phyloP scores from a whole-genome alignment of 129 eudicot genomes.

The Saussurea involucrata region DNA sequence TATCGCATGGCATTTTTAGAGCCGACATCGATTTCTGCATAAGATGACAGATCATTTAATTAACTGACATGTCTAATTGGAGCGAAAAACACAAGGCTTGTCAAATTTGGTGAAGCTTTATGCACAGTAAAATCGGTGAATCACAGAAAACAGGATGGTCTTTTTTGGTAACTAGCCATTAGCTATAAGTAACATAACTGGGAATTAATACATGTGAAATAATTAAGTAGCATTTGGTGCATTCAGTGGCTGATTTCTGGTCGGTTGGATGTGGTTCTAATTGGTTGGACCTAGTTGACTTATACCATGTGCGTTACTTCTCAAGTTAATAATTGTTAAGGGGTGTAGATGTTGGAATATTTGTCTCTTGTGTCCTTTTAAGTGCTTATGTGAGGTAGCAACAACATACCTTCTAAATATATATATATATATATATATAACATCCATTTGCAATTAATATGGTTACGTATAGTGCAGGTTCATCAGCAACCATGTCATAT shows the following conservation, averaged over 20 bases:
- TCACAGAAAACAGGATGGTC: background rate
- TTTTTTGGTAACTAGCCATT: background rate
- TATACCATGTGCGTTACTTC: background rate
- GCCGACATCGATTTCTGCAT: background rate
- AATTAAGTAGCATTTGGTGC: background rate
- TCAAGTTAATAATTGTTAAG: background rate
- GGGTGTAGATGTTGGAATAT: background rate
- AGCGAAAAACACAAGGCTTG: background rate
- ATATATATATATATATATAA: too few species aligned
- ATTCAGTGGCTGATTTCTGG: too few species aligned
- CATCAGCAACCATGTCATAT: slow-evolving; percentile 99
- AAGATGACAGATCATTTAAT: background rate
- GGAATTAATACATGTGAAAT: background rate
- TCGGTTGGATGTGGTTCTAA: background rate
- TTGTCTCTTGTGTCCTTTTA: background rate
- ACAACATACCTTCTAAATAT: too few species aligned
- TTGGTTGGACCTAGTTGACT: background rate
- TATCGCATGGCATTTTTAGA: background rate
- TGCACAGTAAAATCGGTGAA: background rate
- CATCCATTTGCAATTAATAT: slow-evolving; percentile 13
- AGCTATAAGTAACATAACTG: background rate
- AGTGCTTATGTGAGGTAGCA: too few species aligned
- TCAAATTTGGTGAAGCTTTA: background rate
- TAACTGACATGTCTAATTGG: background rate
- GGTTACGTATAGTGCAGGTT: slow-evolving; percentile 57